Percentiles rank a stretch among this genome's conserved stretches.
These are phyloP conservation scores for Nyctanthes arbortristis DNA, from an alignment of 257 asterid genomes.

Conservation along the genomic window DNA sequence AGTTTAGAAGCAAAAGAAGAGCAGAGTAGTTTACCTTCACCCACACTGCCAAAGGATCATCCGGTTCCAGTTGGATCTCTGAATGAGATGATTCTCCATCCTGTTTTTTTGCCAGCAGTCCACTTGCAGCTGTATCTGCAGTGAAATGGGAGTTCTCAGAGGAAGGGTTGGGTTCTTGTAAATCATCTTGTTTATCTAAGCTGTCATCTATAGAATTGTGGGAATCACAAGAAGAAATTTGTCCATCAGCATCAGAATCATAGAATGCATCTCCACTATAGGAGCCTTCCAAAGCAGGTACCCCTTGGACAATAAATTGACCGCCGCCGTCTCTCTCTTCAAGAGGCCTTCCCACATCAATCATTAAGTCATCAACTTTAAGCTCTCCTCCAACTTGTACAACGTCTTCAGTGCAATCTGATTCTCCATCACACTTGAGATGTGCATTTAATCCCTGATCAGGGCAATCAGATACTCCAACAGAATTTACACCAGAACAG, in stretches of 20 bases:
- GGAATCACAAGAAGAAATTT: constrained; percentile 51
- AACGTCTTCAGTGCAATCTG: constrained; percentile 38
- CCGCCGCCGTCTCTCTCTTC: constrained; percentile 45
- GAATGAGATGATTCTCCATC: constrained; percentile 44
- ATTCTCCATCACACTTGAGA: constrained; percentile 49
- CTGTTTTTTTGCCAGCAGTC: constrained; percentile 36
- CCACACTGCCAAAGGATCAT: constrained; percentile 89
- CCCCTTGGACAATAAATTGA: constrained; percentile 47
- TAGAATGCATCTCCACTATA: constrained; percentile 45
- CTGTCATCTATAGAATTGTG: constrained; percentile 62
- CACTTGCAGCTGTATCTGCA: constrained; percentile 44
- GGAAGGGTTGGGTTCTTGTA: constrained; percentile 38
- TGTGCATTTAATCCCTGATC: constrained; percentile 49
- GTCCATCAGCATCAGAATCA: constrained; percentile 57
- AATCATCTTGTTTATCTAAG: constrained; percentile 50
- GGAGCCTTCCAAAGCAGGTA: constrained; percentile 47
- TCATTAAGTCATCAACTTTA: constrained; percentile 40
- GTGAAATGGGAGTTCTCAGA: constrained; percentile 33
- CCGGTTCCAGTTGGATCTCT: constrained; percentile 56
- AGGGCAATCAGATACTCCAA: constrained; percentile 57
- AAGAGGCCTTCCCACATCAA: constrained; percentile 37
- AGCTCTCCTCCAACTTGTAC: constrained; percentile 47
- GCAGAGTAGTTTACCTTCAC: constrained; percentile 64
- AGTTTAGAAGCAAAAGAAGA: constrained; percentile 11
- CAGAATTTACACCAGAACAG: constrained; percentile 48